These are phyloP conservation scores for Leishmania braziliensis DNA, from an alignment of 208 protist species.

Conservation along the genomic window DNA sequence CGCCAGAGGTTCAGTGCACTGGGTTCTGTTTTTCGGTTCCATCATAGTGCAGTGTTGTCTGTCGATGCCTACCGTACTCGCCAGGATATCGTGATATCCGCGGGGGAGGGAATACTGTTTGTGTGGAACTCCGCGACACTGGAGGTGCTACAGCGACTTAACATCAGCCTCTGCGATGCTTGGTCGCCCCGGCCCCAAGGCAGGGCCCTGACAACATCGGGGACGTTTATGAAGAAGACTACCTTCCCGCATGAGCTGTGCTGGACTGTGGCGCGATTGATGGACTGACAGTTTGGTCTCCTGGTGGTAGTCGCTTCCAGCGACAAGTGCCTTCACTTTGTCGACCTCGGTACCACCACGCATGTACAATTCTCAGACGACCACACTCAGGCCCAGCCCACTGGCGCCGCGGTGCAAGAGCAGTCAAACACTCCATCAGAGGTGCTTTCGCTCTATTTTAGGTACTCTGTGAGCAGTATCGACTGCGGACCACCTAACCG, in stretches of 20 bases:
- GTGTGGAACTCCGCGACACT: slow-evolving; percentile 33
- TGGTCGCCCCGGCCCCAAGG: not conserved
- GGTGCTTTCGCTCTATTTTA: slow-evolving; percentile 10
- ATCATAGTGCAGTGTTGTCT: slow-evolving; percentile 13
- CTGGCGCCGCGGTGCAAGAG: not conserved
- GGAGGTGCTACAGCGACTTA: slow-evolving; percentile 12
- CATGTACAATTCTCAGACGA: not conserved
- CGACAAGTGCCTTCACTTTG: slow-evolving; percentile 18
- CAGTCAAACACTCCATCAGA: not conserved
- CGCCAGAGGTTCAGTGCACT: slow-evolving; percentile 5
- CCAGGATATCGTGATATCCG: slow-evolving; percentile 23
- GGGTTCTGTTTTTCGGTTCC: not conserved
- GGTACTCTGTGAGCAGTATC: slow-evolving; percentile 15
- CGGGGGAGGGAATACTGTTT: slow-evolving; percentile 27
- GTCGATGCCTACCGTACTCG: slow-evolving; percentile 11
- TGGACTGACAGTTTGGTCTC: slow-evolving; percentile 12
- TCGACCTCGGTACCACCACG: not conserved
- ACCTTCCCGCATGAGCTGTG: not conserved
- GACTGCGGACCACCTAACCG: not conserved
- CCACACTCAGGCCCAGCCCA: not conserved
- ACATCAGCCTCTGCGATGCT: slow-evolving; percentile 5
- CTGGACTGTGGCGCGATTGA: slow-evolving; percentile 22
- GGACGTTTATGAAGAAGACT: not conserved
- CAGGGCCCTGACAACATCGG: not conserved
- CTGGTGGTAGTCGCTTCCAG: slow-evolving; percentile 20